Evolutionary conservation across 2,329 filamentous ascomycete genomes (phyloP).

Genomic region (Chalara sp.): DNA sequence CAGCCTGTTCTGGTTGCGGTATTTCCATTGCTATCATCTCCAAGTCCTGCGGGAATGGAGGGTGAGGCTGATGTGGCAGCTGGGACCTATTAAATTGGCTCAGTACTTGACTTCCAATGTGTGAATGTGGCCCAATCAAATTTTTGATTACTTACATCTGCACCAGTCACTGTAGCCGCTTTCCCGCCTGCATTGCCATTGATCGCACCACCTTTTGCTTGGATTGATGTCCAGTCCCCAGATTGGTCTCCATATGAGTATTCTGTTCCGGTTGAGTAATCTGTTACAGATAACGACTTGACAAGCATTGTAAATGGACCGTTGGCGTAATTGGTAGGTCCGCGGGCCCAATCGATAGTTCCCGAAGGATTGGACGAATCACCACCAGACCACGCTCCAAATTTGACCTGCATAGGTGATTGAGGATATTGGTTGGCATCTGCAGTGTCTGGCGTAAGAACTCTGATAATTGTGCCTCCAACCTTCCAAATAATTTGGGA

Average conservation of each 20-base stretch:
- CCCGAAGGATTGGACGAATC: conserved; percentile 69
- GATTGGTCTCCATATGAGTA: conserved; percentile 77
- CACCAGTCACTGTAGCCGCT: conserved; percentile 36
- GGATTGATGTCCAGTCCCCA: conserved; percentile 77
- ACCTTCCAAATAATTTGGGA: conserved; percentile 83
- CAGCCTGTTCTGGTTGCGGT: conserved; percentile 53
- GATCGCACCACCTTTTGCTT: conserved; percentile 69
- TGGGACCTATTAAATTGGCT: conserved; percentile 26
- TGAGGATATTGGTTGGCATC: conserved; percentile 78
- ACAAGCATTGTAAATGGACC: conserved; percentile 87
- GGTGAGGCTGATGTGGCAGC: conserved; percentile 55
- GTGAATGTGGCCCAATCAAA: no score
- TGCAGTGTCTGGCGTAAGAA: conserved; percentile 63
- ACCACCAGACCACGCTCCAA: conserved; percentile 88
- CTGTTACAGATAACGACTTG: conserved; percentile 66
- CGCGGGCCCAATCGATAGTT: conserved; percentile 85
- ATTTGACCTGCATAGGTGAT: conserved; percentile 89
- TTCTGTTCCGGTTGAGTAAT: conserved; percentile 86
- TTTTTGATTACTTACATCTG: conserved; percentile 36
- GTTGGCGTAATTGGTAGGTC: conserved; percentile 72
- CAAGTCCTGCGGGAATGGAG: conserved; percentile 64
- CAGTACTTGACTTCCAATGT: no score
- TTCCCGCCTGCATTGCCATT: conserved; percentile 50
- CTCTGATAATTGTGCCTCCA: conserved; percentile 69
- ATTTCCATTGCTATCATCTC: conserved; percentile 46